These are phyloP conservation scores for Thermoascus crustaceus DNA, from an alignment of 2,329 filamentous ascomycete genomes.

Conservation along the genomic window DNA sequence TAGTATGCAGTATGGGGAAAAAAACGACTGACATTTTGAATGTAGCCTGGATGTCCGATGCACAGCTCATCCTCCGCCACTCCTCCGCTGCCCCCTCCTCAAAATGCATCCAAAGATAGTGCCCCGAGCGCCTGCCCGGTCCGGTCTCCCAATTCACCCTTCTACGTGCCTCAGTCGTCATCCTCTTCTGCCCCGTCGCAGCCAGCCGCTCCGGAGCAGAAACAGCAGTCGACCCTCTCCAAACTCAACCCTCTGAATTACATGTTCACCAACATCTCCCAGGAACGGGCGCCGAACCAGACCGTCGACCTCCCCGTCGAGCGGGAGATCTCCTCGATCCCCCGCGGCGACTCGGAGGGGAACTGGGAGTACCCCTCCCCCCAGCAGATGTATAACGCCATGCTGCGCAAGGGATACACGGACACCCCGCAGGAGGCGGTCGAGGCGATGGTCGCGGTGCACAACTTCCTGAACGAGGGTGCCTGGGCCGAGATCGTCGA, in stretches of 20 bases:
- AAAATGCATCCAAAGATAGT: conserved; percentile 9
- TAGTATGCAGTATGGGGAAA: not conserved
- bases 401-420: conserved; percentile 89
- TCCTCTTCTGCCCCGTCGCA: conserved; percentile 20
- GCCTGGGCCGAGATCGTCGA: conserved; percentile 92
- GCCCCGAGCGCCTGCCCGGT: conserved; percentile 37
- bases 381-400: conserved; percentile 99
- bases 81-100: conserved; percentile 22
- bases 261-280: conserved; percentile 84
- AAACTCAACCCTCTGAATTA: conserved; percentile 79
- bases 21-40: conserved; percentile 15
- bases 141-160: conserved; percentile 43
- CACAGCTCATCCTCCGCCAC: conserved; percentile 42
- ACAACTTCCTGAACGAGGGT: conserved; percentile 97
- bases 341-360: conserved; percentile 63
- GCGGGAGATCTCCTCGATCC: conserved; percentile 82
- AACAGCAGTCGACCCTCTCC: conserved; percentile 47
- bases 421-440: conserved; percentile 91
- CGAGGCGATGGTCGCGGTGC: conserved; percentile 92
- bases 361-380: conserved; percentile 98
- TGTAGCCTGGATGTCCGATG: conserved; percentile 62
- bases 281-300: conserved; percentile 67
- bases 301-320: conserved; percentile 64
- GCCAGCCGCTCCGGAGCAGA: conserved; percentile 24
- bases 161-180: conserved; percentile 31